A percentile compares a stretch with the other conserved stretches of the same genome.
Evolutionary conservation across 225 moss, liverwort and hornwort species (phyloP).

Genomic region (Bryoerythrophyllum caledonicum): DNA sequence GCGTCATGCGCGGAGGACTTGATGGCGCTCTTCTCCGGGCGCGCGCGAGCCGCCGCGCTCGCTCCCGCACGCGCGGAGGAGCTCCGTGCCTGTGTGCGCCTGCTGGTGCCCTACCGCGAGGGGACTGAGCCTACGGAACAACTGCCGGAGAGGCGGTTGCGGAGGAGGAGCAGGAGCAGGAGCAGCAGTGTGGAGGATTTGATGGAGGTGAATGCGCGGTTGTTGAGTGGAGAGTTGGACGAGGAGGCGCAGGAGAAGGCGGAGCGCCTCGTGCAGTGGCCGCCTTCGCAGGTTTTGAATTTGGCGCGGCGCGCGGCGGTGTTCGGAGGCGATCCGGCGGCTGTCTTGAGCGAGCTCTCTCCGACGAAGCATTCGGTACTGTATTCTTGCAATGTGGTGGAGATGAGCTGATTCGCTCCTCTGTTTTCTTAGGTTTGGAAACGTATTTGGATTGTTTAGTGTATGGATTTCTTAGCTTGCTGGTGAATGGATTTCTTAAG

Average conservation of each 20-base stretch:
- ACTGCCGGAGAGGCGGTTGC: conserved; percentile 21
- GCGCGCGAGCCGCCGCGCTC: conserved; percentile 25
- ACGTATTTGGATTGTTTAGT: no score
- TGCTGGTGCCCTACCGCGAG: conserved; percentile 51
- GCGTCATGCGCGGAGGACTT: conserved; percentile 45
- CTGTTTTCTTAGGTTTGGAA: no score
- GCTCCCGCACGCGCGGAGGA: conserved; percentile 32
- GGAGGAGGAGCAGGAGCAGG: conserved; percentile 1
- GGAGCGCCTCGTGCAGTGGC: conserved; percentile 55
- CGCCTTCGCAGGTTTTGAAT: conserved; percentile 37
- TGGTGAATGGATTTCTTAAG: no score
- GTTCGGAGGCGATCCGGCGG: conserved; percentile 50
- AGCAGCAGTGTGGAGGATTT: conserved; percentile 27
- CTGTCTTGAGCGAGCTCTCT: conserved; percentile 42
- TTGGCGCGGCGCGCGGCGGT: conserved; percentile 30
- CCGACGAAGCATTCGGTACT: conserved; percentile 37
- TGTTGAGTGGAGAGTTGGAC: conserved; percentile 19
- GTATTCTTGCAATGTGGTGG: background rate
- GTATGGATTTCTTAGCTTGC: no score
- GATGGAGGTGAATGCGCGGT: conserved; percentile 32
- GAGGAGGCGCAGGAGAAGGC: conserved; percentile 21
- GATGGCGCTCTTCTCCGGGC: conserved; percentile 53
- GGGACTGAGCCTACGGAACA: background rate
- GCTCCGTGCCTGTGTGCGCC: conserved; percentile 41
- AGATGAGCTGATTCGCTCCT: background rate